Evolutionary conservation across 805 yeast genomes (phyloP), one percentile per base, ranked within the genome.

Genomic region (Ogataea ganodermae): DNA sequence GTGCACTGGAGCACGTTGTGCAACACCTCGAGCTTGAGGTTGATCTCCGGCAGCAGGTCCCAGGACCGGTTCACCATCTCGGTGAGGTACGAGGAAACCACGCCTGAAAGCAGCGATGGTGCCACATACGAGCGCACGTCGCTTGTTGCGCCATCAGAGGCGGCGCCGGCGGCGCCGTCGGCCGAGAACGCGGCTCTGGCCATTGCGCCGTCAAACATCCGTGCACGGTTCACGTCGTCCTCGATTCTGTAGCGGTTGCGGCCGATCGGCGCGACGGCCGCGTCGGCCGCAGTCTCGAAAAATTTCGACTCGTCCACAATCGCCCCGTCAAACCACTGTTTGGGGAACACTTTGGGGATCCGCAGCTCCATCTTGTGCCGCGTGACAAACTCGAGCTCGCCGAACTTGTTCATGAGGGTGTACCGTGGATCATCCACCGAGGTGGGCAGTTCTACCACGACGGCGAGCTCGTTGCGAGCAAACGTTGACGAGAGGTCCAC

Each of bases 381-480:
- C 10, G 76, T 68, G 1, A 72, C 71, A 65, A 76, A 83, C 2
- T 68, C 56, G 13, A 86, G 63, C 37, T 75, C 79, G 8, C 94
- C 94, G 47, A 75, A 75, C 24, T 73, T 71, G 45, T 77, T 75
- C 42, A 81, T 68, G 49, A 82, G 73, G 0, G 87, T 78, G 55
- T 79, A 84, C 26, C 82, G 66, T 21, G 80, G 78, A 38, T 81
- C 83, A 14, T 69, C 68, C 2, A 76, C 60, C 4, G 68, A 60
- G 4, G 59, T 53, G 0, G 91, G 91, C 21, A 78, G 63, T 21
- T 72, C 76, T 1, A 75, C 81, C 27, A 86, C 74, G 42, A 84
- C 76, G 22, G 78, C 76, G 16, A 84, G 65, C 42, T 73, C 75
- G 3, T 75, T 67, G 31, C 71, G 72, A 42, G 74, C 67, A 39